Evolutionary conservation across 331 rosid species (phyloP).

Genomic region (Malus hybrid): DNA sequence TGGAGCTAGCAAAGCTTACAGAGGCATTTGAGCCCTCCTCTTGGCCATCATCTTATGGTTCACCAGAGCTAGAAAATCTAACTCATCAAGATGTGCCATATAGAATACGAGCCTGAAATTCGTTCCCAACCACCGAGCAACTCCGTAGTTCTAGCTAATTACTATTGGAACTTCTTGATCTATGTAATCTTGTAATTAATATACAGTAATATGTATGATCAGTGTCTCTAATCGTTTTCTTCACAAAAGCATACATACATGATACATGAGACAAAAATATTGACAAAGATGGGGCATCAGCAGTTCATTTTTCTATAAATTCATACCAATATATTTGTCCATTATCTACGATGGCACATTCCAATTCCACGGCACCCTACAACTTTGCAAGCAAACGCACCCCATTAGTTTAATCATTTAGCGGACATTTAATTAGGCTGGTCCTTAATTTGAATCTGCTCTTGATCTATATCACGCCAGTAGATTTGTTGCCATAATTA

Average conservation of each 20-base stretch:
- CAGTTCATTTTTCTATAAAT: neutral
- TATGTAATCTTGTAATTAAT: too few relatives aligned
- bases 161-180: too few relatives aligned
- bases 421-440: neutral
- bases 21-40: too few relatives aligned
- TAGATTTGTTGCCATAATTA: neutral
- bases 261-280: neutral
- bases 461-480: neutral
- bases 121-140: too few relatives aligned
- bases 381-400: neutral
- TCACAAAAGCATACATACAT: too few relatives aligned
- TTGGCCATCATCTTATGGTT: too few relatives aligned
- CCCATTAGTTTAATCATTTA: neutral
- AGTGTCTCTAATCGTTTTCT: neutral
- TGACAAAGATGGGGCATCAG: neutral
- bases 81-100: too few relatives aligned
- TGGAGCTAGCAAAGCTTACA: too few relatives aligned
- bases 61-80: too few relatives aligned
- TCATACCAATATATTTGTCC: neutral
- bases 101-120: too few relatives aligned
- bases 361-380: too few relatives aligned
- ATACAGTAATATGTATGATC: neutral
- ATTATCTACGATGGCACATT: neutral
- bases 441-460: neutral
- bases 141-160: too few relatives aligned